phyloP scores from a whole-genome alignment of 495 filamentous ascomycete genomes.

The Elaphomyces granulatus region DNA sequence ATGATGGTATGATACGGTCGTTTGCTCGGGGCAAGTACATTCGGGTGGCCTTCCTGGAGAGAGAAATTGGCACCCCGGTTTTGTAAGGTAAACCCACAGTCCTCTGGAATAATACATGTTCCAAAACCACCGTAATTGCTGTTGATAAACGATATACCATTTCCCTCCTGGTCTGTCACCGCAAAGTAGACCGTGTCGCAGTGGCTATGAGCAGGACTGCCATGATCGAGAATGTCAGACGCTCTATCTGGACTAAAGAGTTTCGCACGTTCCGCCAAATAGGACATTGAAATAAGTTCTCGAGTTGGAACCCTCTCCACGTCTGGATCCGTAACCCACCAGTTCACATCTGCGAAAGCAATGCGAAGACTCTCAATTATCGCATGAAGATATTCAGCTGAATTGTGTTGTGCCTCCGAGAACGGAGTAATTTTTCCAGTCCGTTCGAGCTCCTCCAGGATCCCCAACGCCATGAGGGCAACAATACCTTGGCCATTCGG shows the following conservation, averaged over 20 bases:
- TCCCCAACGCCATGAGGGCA: slow-evolving; percentile 84
- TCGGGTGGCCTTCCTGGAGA: slow-evolving; percentile 54
- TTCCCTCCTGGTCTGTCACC: slow-evolving; percentile 63
- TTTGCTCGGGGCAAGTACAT: slow-evolving; percentile 66
- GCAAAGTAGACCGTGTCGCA: slow-evolving; percentile 92
- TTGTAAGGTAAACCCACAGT: slow-evolving; percentile 84
- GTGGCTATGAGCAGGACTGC: slow-evolving; percentile 52
- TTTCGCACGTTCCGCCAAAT: slow-evolving; percentile 54
- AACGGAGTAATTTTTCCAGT: slow-evolving; percentile 57
- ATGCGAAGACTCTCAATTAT: slow-evolving; percentile 83
- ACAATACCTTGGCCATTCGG: slow-evolving; percentile 98
- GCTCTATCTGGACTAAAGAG: slow-evolving; percentile 49
- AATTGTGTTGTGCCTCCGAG: slow-evolving; percentile 55
- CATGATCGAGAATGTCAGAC: slow-evolving; percentile 44
- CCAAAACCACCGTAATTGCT: slow-evolving; percentile 89
- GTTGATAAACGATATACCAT: slow-evolving; percentile 94
- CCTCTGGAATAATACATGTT: slow-evolving; percentile 64
- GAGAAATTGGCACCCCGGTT: slow-evolving; percentile 84
- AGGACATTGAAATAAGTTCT: slow-evolving; percentile 42
- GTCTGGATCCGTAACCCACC: slow-evolving; percentile 80
- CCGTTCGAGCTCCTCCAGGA: slow-evolving; percentile 73
- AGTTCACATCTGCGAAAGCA: slow-evolving; percentile 78
- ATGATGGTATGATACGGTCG: slow-evolving; percentile 97
- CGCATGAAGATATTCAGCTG: slow-evolving; percentile 66
- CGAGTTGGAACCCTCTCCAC: slow-evolving; percentile 48